phyloP scores from a whole-genome alignment of 139 green algal species.

The Chlorella ohadii region DNA sequence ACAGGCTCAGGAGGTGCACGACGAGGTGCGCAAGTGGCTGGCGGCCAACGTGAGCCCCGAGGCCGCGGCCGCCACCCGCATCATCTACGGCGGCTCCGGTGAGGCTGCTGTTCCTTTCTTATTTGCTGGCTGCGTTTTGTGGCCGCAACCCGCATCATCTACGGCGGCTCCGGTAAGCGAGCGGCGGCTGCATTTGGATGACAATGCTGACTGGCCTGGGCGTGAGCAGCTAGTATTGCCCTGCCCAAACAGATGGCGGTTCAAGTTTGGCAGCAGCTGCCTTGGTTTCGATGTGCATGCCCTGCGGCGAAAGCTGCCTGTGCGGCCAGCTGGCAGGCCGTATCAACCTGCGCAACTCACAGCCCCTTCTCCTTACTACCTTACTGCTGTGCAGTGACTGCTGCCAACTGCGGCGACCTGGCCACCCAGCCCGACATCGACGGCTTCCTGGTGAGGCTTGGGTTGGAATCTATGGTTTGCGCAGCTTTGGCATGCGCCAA shows the following conservation, averaged over 20 bases:
- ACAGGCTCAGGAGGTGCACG: constrained; percentile 84
- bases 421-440: constrained; percentile 49
- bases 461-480: too few species aligned
- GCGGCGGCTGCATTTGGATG: too few species aligned
- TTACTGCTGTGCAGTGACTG: constrained; percentile 36
- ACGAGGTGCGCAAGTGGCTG: constrained; percentile 87
- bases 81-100: constrained; percentile 57
- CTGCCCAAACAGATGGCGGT: too few species aligned
- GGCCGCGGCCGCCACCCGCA: constrained; percentile 35
- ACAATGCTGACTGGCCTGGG: too few species aligned
- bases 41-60: constrained; percentile 67
- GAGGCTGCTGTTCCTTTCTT: not conserved
- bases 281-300: too few species aligned
- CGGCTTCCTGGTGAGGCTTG: constrained; percentile 49
- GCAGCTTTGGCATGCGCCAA: too few species aligned
- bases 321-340: too few species aligned
- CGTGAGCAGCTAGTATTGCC: too few species aligned
- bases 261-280: too few species aligned
- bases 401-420: constrained; percentile 45
- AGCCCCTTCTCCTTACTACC: too few species aligned
- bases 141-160: constrained; percentile 48
- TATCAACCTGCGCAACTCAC: too few species aligned
- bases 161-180: constrained; percentile 42
- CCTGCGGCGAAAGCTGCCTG: too few species aligned
- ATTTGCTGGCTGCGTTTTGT: not conserved